Conservation (phyloP, 441 rosid species). For the Pelargonium myrrhifolium region DNA sequence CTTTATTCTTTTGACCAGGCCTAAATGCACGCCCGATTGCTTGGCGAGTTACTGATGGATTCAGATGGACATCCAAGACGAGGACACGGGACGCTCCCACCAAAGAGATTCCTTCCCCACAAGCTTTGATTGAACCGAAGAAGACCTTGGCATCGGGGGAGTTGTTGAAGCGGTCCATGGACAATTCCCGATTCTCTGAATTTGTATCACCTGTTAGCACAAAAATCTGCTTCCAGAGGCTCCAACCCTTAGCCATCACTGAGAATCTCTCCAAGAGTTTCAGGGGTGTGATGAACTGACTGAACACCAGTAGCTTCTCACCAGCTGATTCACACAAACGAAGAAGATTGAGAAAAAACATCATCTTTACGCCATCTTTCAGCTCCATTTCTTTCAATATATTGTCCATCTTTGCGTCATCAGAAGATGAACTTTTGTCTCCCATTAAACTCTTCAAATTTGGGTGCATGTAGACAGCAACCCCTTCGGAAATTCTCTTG, state of each 20-base stretch:
- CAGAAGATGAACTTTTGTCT: slow-evolving; percentile 4
- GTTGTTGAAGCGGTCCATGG: slow-evolving; percentile 69
- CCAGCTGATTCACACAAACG: slow-evolving; percentile 49
- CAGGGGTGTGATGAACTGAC: slow-evolving; percentile 66
- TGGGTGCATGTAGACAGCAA: slow-evolving; percentile 44
- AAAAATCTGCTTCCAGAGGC: slow-evolving; percentile 49
- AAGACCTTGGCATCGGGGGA: slow-evolving; percentile 63
- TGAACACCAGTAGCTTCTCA: slow-evolving; percentile 70
- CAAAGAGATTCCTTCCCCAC: slow-evolving; percentile 86
- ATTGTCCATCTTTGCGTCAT: slow-evolving; percentile 38
- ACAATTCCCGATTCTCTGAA: slow-evolving; percentile 50
- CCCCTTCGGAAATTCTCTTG: slow-evolving; percentile 35
- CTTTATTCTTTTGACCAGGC: slow-evolving; percentile 77
- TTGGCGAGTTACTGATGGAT: slow-evolving; percentile 92
- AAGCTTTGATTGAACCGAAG: slow-evolving; percentile 84
- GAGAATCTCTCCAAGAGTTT: slow-evolving; percentile 57
- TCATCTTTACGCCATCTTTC: slow-evolving; percentile 64
- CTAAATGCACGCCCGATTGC: slow-evolving; percentile 82
- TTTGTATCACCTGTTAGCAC: slow-evolving; percentile 62
- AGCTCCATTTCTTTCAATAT: slow-evolving; percentile 27
- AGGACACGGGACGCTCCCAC: slow-evolving; percentile 80
- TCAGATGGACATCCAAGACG: slow-evolving; percentile 74
- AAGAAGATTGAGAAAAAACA: slow-evolving; percentile 58
- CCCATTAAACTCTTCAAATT: slow-evolving; percentile 24
- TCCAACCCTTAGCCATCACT: slow-evolving; percentile 50